phyloP scores from a whole-genome alignment of 164 flowering plant genomes.

The Nymphaea colorata region DNA sequence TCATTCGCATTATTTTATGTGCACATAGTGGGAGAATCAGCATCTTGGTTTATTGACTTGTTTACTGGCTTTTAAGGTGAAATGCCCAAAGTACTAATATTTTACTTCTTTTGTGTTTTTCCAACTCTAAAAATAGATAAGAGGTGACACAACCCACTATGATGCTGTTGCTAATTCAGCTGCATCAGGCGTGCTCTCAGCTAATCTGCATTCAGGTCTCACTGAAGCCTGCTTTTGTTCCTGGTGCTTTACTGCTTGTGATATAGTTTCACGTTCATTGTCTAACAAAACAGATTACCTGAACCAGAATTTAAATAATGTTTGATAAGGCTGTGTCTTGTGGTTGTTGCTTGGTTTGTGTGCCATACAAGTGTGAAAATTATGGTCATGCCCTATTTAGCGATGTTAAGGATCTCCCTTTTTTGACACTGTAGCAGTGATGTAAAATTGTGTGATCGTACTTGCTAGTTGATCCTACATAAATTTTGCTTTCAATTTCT shows the following conservation, averaged over 20 bases:
- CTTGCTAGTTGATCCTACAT: too few relatives aligned
- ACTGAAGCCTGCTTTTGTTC: background rate
- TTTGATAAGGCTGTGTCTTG: too few relatives aligned
- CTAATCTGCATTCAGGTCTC: slow-evolving; percentile 80
- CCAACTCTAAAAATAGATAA: slow-evolving; percentile 30
- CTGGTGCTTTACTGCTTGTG: background rate
- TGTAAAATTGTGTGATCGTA: too few relatives aligned
- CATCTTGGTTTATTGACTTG: background rate
- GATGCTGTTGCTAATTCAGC: slow-evolving; percentile 97
- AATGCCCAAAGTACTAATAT: background rate
- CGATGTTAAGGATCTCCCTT: too few relatives aligned
- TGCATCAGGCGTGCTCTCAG: slow-evolving; percentile 91
- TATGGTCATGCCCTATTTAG: too few relatives aligned
- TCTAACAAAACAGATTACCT: too few relatives aligned
- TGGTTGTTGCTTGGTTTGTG: too few relatives aligned
- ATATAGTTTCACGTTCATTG: too few relatives aligned
- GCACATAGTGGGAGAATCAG: background rate
- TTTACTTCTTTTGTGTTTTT: background rate
- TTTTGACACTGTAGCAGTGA: too few relatives aligned
- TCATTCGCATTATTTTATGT: background rate
- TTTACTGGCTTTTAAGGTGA: background rate
- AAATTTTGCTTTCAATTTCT: background rate
- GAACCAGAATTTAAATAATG: too few relatives aligned
- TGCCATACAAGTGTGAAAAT: too few relatives aligned
- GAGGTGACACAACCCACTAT: slow-evolving; percentile 97